Percentiles rank a stretch among this genome's conserved stretches.
Conservation (phyloP, 257 asterid genomes). For the Paraleonurus japonicus region DNA sequence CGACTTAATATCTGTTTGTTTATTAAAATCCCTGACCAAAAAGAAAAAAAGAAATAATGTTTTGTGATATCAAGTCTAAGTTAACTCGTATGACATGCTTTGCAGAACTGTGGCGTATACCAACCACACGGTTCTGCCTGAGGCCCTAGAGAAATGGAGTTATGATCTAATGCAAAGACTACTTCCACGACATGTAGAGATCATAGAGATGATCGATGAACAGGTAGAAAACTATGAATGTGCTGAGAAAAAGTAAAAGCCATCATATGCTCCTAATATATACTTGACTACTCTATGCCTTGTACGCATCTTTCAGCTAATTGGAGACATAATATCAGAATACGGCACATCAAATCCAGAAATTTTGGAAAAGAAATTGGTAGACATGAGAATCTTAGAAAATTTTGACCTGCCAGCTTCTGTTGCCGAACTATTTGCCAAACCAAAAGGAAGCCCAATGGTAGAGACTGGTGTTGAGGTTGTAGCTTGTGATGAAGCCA, state of each 20-base stretch:
- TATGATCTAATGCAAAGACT: conserved; percentile 70
- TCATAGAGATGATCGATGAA: conserved; percentile 74
- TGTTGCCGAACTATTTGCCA: conserved; percentile 42
- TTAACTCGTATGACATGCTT: conserved; percentile 30
- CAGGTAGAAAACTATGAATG: conserved; percentile 46
- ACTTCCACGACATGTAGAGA: conserved; percentile 88
- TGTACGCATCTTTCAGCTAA: conserved; percentile 49
- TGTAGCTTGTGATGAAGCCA: conserved; percentile 26
- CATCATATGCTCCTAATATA: conserved; percentile 19
- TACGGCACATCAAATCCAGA: conserved; percentile 57
- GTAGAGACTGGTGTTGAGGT: conserved; percentile 32
- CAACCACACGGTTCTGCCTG: conserved; percentile 88
- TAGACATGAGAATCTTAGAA: conserved; percentile 71
- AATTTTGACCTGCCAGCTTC: conserved; percentile 70
- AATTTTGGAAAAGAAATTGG: conserved; percentile 54
- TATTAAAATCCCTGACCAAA: background rate
- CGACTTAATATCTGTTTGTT: background rate
- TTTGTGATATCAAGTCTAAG: conserved; percentile 21
- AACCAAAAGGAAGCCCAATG: conserved; percentile 30
- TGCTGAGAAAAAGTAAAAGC: conserved; percentile 15
- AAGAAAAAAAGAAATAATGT: too few species aligned
- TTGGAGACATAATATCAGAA: conserved; percentile 58
- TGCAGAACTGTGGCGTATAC: conserved; percentile 89
- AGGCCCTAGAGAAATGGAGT: conserved; percentile 93
- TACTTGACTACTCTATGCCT: conserved; percentile 26